Conservation (phyloP, 495 filamentous ascomycete species). For the Penicillium longicatenatum region DNA sequence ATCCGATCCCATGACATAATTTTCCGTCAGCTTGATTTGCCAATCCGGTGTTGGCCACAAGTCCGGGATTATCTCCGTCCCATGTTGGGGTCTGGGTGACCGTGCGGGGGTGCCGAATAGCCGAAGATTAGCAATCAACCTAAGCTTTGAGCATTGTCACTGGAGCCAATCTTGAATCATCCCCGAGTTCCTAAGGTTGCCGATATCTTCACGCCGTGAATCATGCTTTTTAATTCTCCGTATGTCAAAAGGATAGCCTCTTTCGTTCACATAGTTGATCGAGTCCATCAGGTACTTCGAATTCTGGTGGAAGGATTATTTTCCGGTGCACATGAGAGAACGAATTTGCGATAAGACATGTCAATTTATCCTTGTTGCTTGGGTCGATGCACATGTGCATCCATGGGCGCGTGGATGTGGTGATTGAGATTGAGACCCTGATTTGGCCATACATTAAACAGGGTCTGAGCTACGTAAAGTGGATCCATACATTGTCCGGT, state of each 20-base stretch:
- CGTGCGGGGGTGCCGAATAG: neutral
- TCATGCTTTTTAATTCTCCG: neutral
- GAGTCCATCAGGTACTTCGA: neutral
- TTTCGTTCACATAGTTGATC: neutral
- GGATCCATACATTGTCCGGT: no score
- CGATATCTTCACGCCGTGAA: neutral
- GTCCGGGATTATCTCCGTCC: neutral
- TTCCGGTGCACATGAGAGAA: no score
- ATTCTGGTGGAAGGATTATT: neutral
- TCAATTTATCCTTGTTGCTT: neutral
- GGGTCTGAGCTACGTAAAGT: no score
- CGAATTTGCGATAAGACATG: neutral
- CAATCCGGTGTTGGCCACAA: neutral
- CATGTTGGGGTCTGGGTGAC: neutral
- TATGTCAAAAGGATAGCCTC: neutral
- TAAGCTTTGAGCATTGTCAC: neutral
- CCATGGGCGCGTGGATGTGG: neutral
- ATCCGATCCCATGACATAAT: neutral
- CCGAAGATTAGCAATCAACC: neutral
- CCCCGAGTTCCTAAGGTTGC: neutral
- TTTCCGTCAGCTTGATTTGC: neutral
- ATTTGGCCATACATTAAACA: no score
- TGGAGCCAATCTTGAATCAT: neutral
- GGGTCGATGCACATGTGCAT: neutral
- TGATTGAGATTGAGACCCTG: no score